A percentile compares a stretch with the other conserved stretches of the same genome.
Evolutionary conservation across 2,329 filamentous ascomycete species (phyloP).

Genomic region (Alternaria panax): DNA sequence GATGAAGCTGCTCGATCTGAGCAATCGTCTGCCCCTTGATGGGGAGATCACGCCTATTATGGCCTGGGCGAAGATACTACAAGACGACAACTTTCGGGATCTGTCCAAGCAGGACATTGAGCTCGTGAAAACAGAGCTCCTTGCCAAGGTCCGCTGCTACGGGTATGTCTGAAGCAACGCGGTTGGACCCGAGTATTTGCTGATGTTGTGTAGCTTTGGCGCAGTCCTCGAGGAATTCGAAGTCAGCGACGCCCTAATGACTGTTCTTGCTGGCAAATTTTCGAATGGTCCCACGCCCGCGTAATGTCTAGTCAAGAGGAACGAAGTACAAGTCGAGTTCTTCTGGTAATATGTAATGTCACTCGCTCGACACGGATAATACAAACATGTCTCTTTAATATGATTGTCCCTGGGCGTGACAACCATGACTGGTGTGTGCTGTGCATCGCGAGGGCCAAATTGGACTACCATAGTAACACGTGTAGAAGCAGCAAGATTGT

Average conservation of each 20-base stretch:
- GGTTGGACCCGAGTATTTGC: not conserved
- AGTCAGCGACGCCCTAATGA: slow-evolving; percentile 78
- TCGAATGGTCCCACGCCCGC: slow-evolving; percentile 22
- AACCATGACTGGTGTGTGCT: not conserved
- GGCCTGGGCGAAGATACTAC: slow-evolving; percentile 85
- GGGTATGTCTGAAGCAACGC: slow-evolving; percentile 67
- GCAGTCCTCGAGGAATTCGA: slow-evolving; percentile 77
- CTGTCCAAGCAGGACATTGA: slow-evolving; percentile 74
- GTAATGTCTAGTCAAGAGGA: slow-evolving; percentile 20
- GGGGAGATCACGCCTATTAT: slow-evolving; percentile 95
- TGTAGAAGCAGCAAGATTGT: no score
- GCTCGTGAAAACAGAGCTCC: slow-evolving; percentile 74
- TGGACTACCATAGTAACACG: no score
- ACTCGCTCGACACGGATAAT: slow-evolving; percentile 23
- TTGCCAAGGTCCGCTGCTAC: slow-evolving; percentile 87
- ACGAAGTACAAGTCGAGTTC: slow-evolving; percentile 7
- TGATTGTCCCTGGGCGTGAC: not conserved
- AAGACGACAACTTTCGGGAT: slow-evolving; percentile 64
- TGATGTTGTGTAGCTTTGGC: slow-evolving; percentile 62
- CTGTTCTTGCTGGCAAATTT: slow-evolving; percentile 68
- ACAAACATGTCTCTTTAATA: slow-evolving; percentile 7
- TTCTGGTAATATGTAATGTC: slow-evolving; percentile 30
- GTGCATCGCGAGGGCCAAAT: no score
- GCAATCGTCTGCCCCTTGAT: slow-evolving; percentile 80
- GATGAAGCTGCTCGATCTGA: slow-evolving; percentile 82